Conservation (phyloP, 306 rosid species). For the Acmispon strigosus region DNA sequence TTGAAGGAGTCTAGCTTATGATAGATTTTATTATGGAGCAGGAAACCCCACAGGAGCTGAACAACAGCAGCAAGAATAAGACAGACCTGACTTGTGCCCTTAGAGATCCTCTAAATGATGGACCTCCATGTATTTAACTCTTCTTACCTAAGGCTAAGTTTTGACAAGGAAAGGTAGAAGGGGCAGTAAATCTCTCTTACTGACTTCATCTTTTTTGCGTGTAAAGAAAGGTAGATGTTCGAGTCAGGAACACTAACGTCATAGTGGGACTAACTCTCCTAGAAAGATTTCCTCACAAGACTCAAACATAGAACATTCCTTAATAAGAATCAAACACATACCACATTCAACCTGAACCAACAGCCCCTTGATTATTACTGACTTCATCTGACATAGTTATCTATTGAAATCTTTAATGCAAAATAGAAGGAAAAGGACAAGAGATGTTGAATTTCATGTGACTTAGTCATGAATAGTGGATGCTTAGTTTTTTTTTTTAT, state of each 20-base stretch:
- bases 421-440: not conserved
- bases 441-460: constrained; percentile 28
- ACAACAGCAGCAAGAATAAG: constrained; percentile 25
- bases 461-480: constrained; percentile 12
- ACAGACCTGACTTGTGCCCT: constrained; percentile 24
- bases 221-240: too few species aligned
- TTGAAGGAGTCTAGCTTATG: constrained; percentile 10
- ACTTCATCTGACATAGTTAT: not conserved
- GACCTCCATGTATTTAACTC: constrained; percentile 30
- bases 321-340: too few species aligned
- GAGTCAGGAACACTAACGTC: too few species aligned
- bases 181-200: constrained; percentile 9
- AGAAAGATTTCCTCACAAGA: too few species aligned
- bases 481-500: constrained; percentile 12
- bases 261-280: too few species aligned
- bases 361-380: not conserved
- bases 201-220: not conserved
- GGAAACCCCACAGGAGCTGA: constrained; percentile 16
- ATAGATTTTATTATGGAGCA: constrained; percentile 17
- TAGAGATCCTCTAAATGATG: constrained; percentile 30
- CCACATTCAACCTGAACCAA: too few species aligned
- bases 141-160: constrained; percentile 30
- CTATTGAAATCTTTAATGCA: constrained; percentile 13
- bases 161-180: constrained; percentile 22
- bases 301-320: too few species aligned